Percentiles rank a stretch among this genome's conserved stretches.
Conservation (phyloP, 2,329 filamentous ascomycete species). For the Phoma sp. region DNA sequence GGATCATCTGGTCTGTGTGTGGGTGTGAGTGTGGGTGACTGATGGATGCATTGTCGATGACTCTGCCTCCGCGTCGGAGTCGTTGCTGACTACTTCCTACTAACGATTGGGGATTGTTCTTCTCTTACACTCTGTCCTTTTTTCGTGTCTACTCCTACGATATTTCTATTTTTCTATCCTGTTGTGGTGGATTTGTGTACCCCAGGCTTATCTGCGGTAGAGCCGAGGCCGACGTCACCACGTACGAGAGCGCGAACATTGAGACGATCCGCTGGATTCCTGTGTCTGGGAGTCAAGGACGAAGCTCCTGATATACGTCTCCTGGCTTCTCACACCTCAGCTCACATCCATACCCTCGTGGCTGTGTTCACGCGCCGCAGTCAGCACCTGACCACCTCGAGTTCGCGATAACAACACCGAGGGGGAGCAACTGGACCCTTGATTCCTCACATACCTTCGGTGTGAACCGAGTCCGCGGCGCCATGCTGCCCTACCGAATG, state of each 20-base stretch:
- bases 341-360: constrained; percentile 34
- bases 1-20: constrained; percentile 26
- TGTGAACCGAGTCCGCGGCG: constrained; percentile 1
- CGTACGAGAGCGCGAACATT: not conserved
- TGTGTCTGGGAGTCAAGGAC: not conserved
- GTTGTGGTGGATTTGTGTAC: not conserved
- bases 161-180: not conserved
- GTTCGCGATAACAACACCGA: not conserved
- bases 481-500: constrained; percentile 45
- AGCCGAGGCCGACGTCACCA: constrained; percentile 16
- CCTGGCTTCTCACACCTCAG: not conserved
- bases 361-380: constrained; percentile 29
- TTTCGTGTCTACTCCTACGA: not conserved
- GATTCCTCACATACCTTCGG: constrained; percentile 11
- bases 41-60: constrained; percentile 24
- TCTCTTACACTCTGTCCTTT: not conserved
- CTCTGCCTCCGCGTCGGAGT: constrained; percentile 5
- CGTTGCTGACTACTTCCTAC: not conserved
- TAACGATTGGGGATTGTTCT: constrained; percentile 1
- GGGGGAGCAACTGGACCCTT: constrained; percentile 2
- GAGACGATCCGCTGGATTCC: not conserved
- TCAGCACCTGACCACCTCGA: constrained; percentile 33
- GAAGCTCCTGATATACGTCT: not conserved
- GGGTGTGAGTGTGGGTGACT: constrained; percentile 10
- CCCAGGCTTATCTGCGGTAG: constrained; percentile 14